Evolutionary conservation across 2,329 filamentous ascomycete genomes (phyloP), one percentile per base, ranked within the genome.

Genomic region (Colletotrichum sp.): DNA sequence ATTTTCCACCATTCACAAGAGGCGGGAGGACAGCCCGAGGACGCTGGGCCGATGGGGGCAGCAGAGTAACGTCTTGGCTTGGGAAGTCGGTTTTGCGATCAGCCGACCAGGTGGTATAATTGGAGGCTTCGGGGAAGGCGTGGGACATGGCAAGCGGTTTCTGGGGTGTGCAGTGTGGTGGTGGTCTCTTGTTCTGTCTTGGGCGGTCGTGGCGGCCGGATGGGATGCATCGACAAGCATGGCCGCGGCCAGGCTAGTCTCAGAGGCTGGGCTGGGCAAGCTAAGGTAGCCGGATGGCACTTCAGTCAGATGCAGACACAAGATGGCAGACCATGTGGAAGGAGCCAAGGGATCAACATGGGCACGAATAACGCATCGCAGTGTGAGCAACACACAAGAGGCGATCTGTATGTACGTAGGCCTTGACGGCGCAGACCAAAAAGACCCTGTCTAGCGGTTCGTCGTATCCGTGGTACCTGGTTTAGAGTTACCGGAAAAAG

Each of bases 1-100:
- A 71, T 75, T 76, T 76, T 75, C 75, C 75, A 75, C 75, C 75
- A 76, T 70, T 73, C 75, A 75, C 63, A 69, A 18, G 43, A 2
- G 34, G 43, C 33, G 62, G 43, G 47, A 72, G 68, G 47, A n/a
- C 31, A 73, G 59, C 66, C 66, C 55, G 34, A 66, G n/a, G 47
- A 51, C 43, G 62, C 38, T 72, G 72, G 72, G 29, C 62, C 33
- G 71, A 66, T 34, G 67, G 62, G 67, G 67, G 71, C 68, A 67
- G 67, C 55, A 73, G 71, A 73, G 61, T 16, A 71, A 70, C 38
- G 67, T 16, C 67, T 70, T 70, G 67, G 62, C 67, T 27, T 66
- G 24, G 67, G 33, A 21, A 33, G 58, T 66, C 34, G 55, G 27
- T 72, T 67, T 31, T 67, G 69, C 43, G 57, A 71, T 74, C 72